These are phyloP conservation scores for Amyloporia xantha DNA, from an alignment of 768 basidiomycete genomes.

Conservation along the genomic window DNA sequence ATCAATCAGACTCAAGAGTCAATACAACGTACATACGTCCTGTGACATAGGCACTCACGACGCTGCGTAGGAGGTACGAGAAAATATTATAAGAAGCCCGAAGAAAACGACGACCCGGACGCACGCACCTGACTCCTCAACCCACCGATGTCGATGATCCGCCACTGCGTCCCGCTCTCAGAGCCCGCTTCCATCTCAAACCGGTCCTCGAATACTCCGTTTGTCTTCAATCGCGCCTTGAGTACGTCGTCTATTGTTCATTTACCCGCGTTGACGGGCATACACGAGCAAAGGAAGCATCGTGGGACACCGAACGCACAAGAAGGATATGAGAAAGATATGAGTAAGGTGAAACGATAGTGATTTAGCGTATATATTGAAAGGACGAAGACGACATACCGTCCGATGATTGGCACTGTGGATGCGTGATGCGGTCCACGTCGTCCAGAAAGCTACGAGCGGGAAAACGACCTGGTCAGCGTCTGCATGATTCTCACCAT, in stretches of 20 bases:
- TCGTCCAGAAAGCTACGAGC: constrained; percentile 41
- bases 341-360: too few species aligned
- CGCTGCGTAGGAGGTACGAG: constrained; percentile 12
- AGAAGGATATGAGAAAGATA: not conserved
- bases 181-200: constrained; percentile 65
- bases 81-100: constrained; percentile 1
- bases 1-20: too few species aligned
- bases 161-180: constrained; percentile 47
- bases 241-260: constrained; percentile 43
- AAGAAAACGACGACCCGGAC: not conserved
- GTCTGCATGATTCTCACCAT: not conserved
- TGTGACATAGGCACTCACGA: constrained; percentile 16
- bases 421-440: constrained; percentile 40
- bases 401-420: constrained; percentile 41
- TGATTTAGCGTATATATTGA: not conserved
- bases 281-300: too few species aligned
- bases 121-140: constrained; percentile 42
- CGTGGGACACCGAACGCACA: too few species aligned
- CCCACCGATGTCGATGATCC: constrained; percentile 49
- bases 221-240: constrained; percentile 47
- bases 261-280: too few species aligned
- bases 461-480: constrained; percentile 2
- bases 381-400: constrained; percentile 23
- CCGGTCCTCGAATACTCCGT: constrained; percentile 75
- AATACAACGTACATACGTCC: too few species aligned